A percentile compares a stretch with the other conserved stretches of the same genome.
phyloP scores from a whole-genome alignment of 1,139 yeast genomes.

The Magnusiomyces tetraspermus region DNA sequence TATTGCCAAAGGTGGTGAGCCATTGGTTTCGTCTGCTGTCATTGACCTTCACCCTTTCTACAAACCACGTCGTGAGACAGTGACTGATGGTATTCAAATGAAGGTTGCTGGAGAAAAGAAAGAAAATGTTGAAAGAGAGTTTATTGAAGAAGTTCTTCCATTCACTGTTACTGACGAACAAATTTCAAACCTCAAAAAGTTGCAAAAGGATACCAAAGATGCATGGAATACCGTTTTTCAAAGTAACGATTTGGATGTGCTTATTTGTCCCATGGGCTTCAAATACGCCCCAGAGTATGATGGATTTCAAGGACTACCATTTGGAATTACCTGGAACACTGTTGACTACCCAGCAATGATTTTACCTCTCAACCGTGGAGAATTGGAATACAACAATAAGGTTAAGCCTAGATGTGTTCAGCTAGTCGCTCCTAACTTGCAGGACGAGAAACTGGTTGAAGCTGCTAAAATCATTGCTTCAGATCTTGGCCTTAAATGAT shows the following conservation, averaged over 20 bases:
- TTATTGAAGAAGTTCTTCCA: background rate
- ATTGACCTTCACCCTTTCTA: constrained; percentile 4
- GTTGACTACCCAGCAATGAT: constrained; percentile 12
- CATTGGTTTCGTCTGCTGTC: constrained; percentile 11
- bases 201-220: constrained; percentile 4
- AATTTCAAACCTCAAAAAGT: background rate
- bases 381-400: constrained; percentile 7
- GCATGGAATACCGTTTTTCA: constrained; percentile 9
- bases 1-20: constrained; percentile 11
- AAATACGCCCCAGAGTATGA: constrained; percentile 10
- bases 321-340: constrained; percentile 13
- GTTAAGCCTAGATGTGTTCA: constrained; percentile 13
- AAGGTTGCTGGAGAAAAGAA: background rate
- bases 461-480: background rate
- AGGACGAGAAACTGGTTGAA: constrained; percentile 8
- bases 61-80: constrained; percentile 1
- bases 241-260: constrained; percentile 8
- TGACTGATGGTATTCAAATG: background rate
- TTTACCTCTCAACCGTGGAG: constrained; percentile 10
- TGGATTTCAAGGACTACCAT: constrained; percentile 7
- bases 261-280: constrained; percentile 11
- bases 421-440: constrained; percentile 11
- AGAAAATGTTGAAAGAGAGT: background rate
- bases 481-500: background rate
- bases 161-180: constrained; percentile 1